Evolutionary conservation across 176 grass and related monocot genomes (phyloP).

Genomic region (Bonia amplexicaulis): DNA sequence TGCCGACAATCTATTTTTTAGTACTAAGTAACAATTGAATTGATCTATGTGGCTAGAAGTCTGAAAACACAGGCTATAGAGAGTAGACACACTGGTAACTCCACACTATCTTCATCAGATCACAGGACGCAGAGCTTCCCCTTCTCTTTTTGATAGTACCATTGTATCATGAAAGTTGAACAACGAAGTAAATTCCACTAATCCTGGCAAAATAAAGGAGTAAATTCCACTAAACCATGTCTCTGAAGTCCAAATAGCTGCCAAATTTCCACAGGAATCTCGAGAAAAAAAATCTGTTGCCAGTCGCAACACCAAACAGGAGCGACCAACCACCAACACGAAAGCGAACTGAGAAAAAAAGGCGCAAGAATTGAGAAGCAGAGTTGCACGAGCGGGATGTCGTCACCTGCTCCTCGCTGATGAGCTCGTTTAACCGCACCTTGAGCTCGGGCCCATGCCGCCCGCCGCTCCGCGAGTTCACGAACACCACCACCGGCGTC

Average conservation of each 20-base stretch:
- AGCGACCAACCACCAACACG: neutral
- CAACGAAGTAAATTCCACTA: neutral
- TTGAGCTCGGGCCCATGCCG: conserved; percentile 79
- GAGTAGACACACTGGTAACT: too few species aligned
- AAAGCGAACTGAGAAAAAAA: neutral
- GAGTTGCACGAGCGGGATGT: neutral
- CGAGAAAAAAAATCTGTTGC: neutral
- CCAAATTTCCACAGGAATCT: neutral
- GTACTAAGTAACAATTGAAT: too few species aligned
- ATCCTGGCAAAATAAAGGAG: neutral
- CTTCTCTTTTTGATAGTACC: too few species aligned
- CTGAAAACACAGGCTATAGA: too few species aligned
- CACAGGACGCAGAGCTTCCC: too few species aligned
- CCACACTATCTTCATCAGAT: too few species aligned
- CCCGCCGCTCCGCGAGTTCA: conserved; percentile 84
- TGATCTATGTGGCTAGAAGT: too few species aligned
- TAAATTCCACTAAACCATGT: neutral
- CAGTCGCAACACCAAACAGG: neutral
- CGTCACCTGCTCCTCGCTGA: conserved; percentile 91
- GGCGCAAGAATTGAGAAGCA: neutral
- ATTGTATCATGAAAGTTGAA: too few species aligned
- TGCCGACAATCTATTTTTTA: too few species aligned
- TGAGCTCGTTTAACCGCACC: conserved; percentile 75
- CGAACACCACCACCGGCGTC: conserved; percentile 79
- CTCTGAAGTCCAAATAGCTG: neutral